Conservation (phyloP, 2,329 filamentous ascomycete species). For the Magnaporthales sp. region DNA sequence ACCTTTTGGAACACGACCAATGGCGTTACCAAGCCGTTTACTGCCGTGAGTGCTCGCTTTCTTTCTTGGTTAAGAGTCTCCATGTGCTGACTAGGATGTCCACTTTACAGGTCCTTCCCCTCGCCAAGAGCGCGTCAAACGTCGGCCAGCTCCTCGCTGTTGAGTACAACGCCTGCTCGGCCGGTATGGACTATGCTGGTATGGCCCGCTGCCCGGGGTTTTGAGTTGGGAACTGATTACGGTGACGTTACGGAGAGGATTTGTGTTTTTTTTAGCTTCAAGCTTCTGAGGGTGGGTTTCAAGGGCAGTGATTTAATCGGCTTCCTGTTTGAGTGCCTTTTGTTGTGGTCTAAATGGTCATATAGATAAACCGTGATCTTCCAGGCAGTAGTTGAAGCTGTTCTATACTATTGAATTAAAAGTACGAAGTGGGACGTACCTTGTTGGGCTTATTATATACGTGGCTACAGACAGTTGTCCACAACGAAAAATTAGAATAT, state of each 20-base stretch:
- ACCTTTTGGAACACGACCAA: background rate
- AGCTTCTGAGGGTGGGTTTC: too few species aligned
- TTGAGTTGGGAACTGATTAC: background rate
- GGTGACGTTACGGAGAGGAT: background rate
- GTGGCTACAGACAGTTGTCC: too few species aligned
- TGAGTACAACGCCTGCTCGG: slow-evolving; percentile 3
- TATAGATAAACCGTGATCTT: too few species aligned
- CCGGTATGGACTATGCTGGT: background rate
- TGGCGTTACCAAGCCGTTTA: background rate
- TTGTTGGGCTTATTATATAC: too few species aligned
- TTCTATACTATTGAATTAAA: too few species aligned
- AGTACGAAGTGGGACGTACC: too few species aligned
- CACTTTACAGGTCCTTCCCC: background rate
- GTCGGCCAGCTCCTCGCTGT: slow-evolving; percentile 1
- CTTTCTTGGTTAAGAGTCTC: background rate
- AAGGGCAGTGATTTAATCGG: too few species aligned
- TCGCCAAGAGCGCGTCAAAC: slow-evolving; percentile 1
- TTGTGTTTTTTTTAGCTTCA: background rate
- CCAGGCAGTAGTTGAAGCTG: too few species aligned
- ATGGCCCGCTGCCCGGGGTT: background rate
- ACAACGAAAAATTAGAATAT: too few species aligned
- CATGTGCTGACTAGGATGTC: background rate
- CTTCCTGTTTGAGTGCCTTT: too few species aligned
- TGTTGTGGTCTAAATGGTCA: too few species aligned
- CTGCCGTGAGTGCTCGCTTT: background rate